A percentile compares a stretch with the other conserved stretches of the same genome.
Conservation (phyloP, 2,329 filamentous ascomycete species). For the Myriosclerotinia duriaeana region DNA sequence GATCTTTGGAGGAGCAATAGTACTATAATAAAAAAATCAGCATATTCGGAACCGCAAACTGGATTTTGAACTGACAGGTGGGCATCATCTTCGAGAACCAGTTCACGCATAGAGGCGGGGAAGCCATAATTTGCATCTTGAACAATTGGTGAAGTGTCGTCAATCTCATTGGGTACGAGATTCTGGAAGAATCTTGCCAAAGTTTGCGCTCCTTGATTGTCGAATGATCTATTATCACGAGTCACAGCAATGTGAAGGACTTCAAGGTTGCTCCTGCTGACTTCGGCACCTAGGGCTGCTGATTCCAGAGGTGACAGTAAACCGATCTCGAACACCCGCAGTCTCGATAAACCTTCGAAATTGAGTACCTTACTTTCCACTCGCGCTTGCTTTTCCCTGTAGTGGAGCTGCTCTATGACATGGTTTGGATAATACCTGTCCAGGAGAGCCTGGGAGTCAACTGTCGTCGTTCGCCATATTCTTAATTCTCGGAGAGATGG, state of each 20-base stretch:
- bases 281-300: conserved; percentile 18
- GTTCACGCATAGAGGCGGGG: conserved; percentile 19
- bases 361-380: conserved; percentile 17
- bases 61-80: conserved; percentile 15
- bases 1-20: conserved; percentile 18
- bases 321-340: conserved; percentile 22
- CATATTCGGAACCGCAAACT: neutral
- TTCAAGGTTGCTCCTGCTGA: conserved; percentile 22
- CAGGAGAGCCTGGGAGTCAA: conserved; percentile 20
- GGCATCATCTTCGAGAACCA: conserved; percentile 24
- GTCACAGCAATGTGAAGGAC: conserved; percentile 22
- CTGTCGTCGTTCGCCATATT: conserved; percentile 23
- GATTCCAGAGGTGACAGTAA: conserved; percentile 23
- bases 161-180: conserved; percentile 21
- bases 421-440: conserved; percentile 1
- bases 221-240: conserved; percentile 19
- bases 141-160: conserved; percentile 19
- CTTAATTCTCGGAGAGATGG: conserved; percentile 22
- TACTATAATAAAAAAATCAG: conserved; percentile 10
- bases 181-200: conserved; percentile 16
- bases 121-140: conserved; percentile 18
- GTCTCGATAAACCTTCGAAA: conserved; percentile 21
- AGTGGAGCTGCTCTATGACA: neutral
- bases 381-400: conserved; percentile 3
- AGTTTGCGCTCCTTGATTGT: conserved; percentile 20